Percentiles rank a stretch among this genome's conserved stretches.
phyloP scores from a whole-genome alignment of 352 stramenopile genomes.

The Lagenidium giganteum region DNA sequence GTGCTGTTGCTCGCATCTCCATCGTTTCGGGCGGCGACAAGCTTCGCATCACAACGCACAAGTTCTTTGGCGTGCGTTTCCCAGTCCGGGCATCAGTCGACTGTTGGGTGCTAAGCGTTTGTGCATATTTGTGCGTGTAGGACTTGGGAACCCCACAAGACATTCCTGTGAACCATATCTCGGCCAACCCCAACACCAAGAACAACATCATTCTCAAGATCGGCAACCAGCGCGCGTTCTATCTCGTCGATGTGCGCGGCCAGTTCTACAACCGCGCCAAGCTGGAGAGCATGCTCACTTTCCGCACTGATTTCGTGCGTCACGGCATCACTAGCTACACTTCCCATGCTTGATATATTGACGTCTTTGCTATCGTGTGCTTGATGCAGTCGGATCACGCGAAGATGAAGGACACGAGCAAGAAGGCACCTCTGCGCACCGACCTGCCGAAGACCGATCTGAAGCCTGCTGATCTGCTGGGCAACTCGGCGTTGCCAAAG shows the following conservation, averaged over 20 bases:
- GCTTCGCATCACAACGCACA: slow-evolving; percentile 82
- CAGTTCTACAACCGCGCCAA: slow-evolving; percentile 86
- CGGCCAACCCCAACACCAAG: slow-evolving; percentile 74
- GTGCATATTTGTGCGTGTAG: slow-evolving; percentile 18
- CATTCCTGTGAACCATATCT: slow-evolving; percentile 61
- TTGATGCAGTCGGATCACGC: slow-evolving; percentile 52
- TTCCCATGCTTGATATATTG: background rate
- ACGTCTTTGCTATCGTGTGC: background rate
- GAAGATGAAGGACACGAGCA: slow-evolving; percentile 49
- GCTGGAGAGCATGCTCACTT: slow-evolving; percentile 84
- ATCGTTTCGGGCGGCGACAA: slow-evolving; percentile 73
- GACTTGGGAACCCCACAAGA: slow-evolving; percentile 60
- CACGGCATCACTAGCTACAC: background rate
- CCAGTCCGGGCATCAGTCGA: background rate
- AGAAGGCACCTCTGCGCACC: slow-evolving; percentile 59
- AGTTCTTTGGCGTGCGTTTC: slow-evolving; percentile 75
- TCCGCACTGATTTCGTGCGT: slow-evolving; percentile 74
- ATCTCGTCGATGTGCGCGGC: slow-evolving; percentile 70
- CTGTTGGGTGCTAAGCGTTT: background rate
- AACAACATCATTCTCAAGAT: slow-evolving; percentile 87
- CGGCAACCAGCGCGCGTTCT: slow-evolving; percentile 65
- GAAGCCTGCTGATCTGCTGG: no score
- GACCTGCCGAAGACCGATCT: slow-evolving; percentile 67
- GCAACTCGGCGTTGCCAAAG: slow-evolving; percentile 23
- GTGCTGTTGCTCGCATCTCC: slow-evolving; percentile 73